Evolutionary conservation across 176 grass and related monocot species (phyloP).

Genomic region (Lolium perenne): DNA sequence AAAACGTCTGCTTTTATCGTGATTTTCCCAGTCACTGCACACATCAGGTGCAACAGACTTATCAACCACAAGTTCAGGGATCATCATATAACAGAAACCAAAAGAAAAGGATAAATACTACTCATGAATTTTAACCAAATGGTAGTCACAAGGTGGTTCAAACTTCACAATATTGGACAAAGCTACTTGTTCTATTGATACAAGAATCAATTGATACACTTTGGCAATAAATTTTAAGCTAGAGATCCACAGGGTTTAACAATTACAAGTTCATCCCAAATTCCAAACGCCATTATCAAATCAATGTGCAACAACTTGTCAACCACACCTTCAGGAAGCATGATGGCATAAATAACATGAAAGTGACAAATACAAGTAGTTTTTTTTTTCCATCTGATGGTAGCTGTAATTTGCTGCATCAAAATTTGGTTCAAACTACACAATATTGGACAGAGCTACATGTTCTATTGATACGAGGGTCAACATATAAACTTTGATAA

Average conservation of each 20-base stretch:
- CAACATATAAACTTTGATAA: not conserved
- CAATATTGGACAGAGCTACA: not conserved
- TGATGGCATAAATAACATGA: not conserved
- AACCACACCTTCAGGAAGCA: too few relatives aligned
- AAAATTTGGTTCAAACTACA: not conserved
- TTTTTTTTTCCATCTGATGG: not conserved
- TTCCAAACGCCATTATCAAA: not conserved
- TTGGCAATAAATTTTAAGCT: not conserved
- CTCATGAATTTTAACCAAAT: not conserved
- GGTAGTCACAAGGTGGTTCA: too few relatives aligned
- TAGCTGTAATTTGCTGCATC: not conserved
- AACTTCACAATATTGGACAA: too few relatives aligned
- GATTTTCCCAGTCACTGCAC: conserved; percentile 89
- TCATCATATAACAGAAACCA: not conserved
- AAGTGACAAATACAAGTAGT: not conserved
- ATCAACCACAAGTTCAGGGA: conserved; percentile 18
- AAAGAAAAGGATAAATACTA: not conserved
- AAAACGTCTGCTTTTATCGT: conserved; percentile 95
- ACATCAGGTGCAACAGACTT: conserved; percentile 11
- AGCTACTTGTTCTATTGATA: too few relatives aligned
- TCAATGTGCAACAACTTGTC: not conserved
- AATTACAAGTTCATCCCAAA: not conserved
- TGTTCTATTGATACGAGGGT: not conserved
- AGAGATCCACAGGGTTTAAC: not conserved
- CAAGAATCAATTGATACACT: not conserved